phyloP scores from a whole-genome alignment of 345 rosid species.

The Boechera stricta region DNA sequence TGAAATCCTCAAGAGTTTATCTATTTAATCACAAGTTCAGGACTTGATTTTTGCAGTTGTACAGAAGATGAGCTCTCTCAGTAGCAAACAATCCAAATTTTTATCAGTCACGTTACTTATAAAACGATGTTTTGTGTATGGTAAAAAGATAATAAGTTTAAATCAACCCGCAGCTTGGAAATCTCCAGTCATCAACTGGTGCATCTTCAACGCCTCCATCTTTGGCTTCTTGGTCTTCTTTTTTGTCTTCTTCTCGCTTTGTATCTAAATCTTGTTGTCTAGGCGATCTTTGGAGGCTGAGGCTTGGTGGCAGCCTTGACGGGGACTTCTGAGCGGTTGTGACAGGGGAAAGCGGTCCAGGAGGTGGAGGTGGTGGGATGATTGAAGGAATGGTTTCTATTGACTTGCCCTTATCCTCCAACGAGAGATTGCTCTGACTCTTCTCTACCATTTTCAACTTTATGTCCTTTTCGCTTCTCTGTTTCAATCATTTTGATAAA shows the following conservation, averaged over 20 bases:
- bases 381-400: constrained; percentile 65
- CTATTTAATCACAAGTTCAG: constrained; percentile 16
- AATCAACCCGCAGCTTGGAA: constrained; percentile 82
- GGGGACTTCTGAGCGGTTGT: constrained; percentile 51
- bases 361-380: constrained; percentile 89
- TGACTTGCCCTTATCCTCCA: constrained; percentile 63
- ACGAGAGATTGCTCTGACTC: constrained; percentile 55
- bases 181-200: constrained; percentile 90
- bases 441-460: constrained; percentile 68
- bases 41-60: constrained; percentile 33
- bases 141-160: constrained; percentile 18
- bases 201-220: constrained; percentile 52
- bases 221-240: constrained; percentile 36
- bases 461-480: constrained; percentile 52
- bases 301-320: constrained; percentile 44
- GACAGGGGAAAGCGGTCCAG: constrained; percentile 66
- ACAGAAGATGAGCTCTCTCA: constrained; percentile 26
- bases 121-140: constrained; percentile 37
- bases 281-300: constrained; percentile 44
- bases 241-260: constrained; percentile 47
- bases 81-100: constrained; percentile 36
- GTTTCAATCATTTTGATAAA: constrained; percentile 23
- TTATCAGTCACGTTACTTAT: constrained; percentile 34
- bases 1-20: background rate
- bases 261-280: constrained; percentile 38